These are phyloP conservation scores for Protomyces macrosporus DNA, from an alignment of 1,139 yeast species.

Conservation along the genomic window DNA sequence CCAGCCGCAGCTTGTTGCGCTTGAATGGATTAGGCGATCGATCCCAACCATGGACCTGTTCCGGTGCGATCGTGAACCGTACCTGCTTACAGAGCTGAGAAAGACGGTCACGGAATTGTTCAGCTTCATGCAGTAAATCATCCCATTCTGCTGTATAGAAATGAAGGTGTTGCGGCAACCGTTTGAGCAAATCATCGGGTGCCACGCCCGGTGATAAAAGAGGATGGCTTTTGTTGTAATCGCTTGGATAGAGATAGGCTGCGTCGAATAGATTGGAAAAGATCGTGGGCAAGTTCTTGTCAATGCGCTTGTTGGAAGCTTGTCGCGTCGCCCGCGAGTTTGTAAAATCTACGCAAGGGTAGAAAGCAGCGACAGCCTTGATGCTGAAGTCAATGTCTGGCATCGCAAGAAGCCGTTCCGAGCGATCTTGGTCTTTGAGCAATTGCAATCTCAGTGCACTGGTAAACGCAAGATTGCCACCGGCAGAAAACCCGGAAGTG, in stretches of 20 bases:
- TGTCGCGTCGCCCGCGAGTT: background rate
- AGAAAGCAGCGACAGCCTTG: conserved; percentile 1
- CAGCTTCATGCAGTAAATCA: conserved; percentile 1
- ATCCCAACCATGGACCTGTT: conserved; percentile 15
- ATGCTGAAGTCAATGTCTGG: background rate
- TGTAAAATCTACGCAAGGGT: conserved; percentile 12
- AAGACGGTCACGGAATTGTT: conserved; percentile 2
- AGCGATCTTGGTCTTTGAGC: background rate
- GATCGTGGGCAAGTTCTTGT: background rate
- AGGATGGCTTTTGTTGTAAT: background rate
- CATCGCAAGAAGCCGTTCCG: background rate
- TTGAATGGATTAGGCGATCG: conserved; percentile 1
- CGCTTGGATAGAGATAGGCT: background rate
- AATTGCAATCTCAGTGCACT: background rate
- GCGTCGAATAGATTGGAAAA: conserved; percentile 5
- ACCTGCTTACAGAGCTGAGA: background rate
- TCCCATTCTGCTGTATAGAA: conserved; percentile 17
- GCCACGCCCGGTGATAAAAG: conserved; percentile 1
- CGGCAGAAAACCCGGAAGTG: conserved; percentile 13
- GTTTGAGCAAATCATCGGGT: background rate
- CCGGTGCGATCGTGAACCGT: background rate
- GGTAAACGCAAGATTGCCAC: conserved; percentile 18
- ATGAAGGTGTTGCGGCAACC: background rate
- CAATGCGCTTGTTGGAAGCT: conserved; percentile 1
- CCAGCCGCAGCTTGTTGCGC: background rate